Conservation (phyloP, 1,284 basidiomycete genomes). For the Rhodotorula sp. region DNA sequence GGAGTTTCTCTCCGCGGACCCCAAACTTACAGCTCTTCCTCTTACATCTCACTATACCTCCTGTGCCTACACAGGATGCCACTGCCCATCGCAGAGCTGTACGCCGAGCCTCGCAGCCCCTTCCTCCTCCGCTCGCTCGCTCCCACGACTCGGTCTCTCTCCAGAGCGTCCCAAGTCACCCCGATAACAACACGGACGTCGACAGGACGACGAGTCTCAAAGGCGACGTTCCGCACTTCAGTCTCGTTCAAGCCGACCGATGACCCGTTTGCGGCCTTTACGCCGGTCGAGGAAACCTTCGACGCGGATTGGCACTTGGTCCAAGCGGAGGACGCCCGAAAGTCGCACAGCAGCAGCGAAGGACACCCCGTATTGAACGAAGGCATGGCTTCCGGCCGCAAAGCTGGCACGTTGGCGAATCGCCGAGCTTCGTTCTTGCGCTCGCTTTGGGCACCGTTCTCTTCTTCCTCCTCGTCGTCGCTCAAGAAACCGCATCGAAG, state of each 20-base stretch:
- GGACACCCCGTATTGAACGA: not conserved
- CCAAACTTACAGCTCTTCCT: too few relatives aligned
- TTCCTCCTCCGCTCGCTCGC: not conserved
- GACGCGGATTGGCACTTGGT: too few relatives aligned
- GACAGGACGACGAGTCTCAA: not conserved
- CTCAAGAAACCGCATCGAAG: constrained; percentile 2
- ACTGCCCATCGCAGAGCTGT: not conserved
- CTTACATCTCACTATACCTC: too few relatives aligned
- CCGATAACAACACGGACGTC: not conserved
- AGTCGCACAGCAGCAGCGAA: not conserved
- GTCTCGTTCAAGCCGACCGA: constrained; percentile 13
- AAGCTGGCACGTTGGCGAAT: not conserved
- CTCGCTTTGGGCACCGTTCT: not conserved
- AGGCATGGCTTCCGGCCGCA: not conserved
- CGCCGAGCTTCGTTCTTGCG: constrained; percentile 9
- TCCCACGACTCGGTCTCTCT: not conserved
- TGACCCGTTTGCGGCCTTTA: constrained; percentile 22
- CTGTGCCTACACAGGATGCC: not conserved
- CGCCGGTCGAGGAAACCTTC: not conserved
- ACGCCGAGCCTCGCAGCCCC: constrained; percentile 1
- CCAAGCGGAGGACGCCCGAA: not conserved
- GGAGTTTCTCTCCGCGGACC: too few relatives aligned
- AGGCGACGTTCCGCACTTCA: not conserved
- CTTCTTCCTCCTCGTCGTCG: not conserved
- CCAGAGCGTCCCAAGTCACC: not conserved